A percentile compares a stretch with the other conserved stretches of the same genome.
Evolutionary conservation across 2,329 filamentous ascomycete species (phyloP).

Genomic region (Trichophyton schoenleinii): DNA sequence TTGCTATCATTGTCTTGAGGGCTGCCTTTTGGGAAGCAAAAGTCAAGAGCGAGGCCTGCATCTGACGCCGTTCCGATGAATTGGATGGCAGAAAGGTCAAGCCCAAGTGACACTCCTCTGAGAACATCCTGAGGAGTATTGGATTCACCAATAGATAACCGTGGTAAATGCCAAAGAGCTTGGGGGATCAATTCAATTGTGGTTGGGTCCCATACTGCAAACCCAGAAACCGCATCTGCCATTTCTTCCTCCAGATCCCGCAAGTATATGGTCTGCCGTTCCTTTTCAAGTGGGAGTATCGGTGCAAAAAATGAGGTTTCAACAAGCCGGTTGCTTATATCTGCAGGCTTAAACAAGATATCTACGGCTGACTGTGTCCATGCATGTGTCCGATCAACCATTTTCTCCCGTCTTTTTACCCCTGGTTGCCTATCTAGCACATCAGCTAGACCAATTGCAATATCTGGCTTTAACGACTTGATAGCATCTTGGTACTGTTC

Average conservation of each 20-base stretch:
- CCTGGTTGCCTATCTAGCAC: slow-evolving; percentile 47
- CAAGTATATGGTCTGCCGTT: slow-evolving; percentile 69
- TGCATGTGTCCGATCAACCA: slow-evolving; percentile 71
- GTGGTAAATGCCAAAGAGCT: slow-evolving; percentile 51
- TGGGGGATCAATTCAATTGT: slow-evolving; percentile 55
- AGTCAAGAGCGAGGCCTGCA: slow-evolving; percentile 70
- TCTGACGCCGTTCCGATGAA: slow-evolving; percentile 67
- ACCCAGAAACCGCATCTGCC: slow-evolving; percentile 45
- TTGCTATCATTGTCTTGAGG: slow-evolving; percentile 7
- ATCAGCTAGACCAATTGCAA: slow-evolving; percentile 68
- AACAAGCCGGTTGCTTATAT: slow-evolving; percentile 18
- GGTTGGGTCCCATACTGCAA: slow-evolving; percentile 67
- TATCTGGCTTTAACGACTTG: slow-evolving; percentile 59
- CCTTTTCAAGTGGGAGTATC: slow-evolving; percentile 60
- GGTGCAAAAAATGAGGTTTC: slow-evolving; percentile 47
- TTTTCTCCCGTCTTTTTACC: slow-evolving; percentile 63
- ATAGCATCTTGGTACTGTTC: slow-evolving; percentile 57
- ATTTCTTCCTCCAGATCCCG: slow-evolving; percentile 56
- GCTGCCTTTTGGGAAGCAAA: slow-evolving; percentile 51
- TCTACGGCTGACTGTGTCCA: slow-evolving; percentile 63
- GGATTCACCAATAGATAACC: slow-evolving; percentile 60
- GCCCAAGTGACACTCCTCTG: slow-evolving; percentile 59
- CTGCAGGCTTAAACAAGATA: slow-evolving; percentile 23
- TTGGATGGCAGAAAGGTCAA: slow-evolving; percentile 67
- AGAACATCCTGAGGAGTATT: slow-evolving; percentile 64